Conservation (phyloP, 2,329 filamentous ascomycete species). For the Cladosporium phlei region DNA sequence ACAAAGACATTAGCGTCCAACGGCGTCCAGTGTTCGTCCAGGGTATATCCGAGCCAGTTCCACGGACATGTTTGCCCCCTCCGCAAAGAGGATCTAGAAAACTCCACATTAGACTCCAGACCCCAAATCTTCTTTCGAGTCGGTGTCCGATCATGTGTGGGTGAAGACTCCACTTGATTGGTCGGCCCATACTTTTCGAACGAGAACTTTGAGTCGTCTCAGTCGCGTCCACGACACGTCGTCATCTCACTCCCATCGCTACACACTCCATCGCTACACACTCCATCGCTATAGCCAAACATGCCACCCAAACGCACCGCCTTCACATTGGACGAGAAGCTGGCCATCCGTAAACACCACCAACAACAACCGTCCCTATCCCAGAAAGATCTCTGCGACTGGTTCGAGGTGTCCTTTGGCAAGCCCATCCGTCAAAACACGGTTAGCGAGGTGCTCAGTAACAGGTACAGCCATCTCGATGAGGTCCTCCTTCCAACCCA, state of each 20-base stretch:
- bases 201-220: too few relatives aligned
- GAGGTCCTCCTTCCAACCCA: not conserved
- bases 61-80: not conserved
- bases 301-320: not conserved
- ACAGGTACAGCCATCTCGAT: not conserved
- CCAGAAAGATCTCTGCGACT: not conserved
- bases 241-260: too few relatives aligned
- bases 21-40: too few relatives aligned
- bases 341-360: not conserved
- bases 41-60: too few relatives aligned
- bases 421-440: not conserved
- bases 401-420: not conserved
- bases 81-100: conserved; percentile 1
- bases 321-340: not conserved
- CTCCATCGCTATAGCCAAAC: not conserved
- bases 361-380: not conserved
- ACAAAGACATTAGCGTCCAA: too few relatives aligned
- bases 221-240: too few relatives aligned
- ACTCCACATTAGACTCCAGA: conserved; percentile 5
- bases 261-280: too few relatives aligned
- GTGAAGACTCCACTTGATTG: not conserved
- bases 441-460: not conserved
- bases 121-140: not conserved
- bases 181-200: too few relatives aligned
- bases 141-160: conserved; percentile 6